A percentile compares a stretch with the other conserved stretches of the same genome.
Evolutionary conservation across 495 filamentous ascomycete genomes (phyloP).

Genomic region (Evernia prunastri): DNA sequence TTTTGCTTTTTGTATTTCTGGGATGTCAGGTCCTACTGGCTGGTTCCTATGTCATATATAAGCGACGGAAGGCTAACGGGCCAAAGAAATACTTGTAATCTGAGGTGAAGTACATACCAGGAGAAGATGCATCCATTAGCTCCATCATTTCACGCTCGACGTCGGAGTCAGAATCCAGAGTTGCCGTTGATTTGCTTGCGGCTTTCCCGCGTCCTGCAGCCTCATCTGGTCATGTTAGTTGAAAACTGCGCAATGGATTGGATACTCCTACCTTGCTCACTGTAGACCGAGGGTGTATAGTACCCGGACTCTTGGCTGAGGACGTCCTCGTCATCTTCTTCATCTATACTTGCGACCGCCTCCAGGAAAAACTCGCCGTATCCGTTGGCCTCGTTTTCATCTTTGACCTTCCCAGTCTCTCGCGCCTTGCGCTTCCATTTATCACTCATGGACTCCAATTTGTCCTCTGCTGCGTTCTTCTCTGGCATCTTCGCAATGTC

Average conservation of each 20-base stretch:
- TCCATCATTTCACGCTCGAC: constrained; percentile 1
- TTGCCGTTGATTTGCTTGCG: neutral
- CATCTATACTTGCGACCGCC: neutral
- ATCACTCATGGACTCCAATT: neutral
- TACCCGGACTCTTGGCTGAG: constrained; percentile 2
- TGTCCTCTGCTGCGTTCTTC: neutral
- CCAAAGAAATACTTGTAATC: constrained; percentile 89
- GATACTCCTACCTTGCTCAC: neutral
- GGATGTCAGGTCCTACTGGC: constrained; percentile 67
- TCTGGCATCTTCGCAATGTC: neutral
- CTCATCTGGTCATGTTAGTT: constrained; percentile 3
- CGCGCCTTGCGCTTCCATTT: neutral
- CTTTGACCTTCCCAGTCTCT: neutral
- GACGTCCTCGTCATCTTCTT: neutral
- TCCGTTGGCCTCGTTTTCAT: neutral
- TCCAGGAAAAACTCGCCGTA: neutral
- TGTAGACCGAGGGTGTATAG: neutral
- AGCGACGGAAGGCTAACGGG: constrained; percentile 62
- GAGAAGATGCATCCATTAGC: neutral
- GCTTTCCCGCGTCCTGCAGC: neutral
- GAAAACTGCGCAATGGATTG: neutral
- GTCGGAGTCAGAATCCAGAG: neutral
- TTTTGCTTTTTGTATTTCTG: constrained; percentile 68
- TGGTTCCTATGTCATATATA: constrained; percentile 70
- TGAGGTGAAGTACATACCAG: constrained; percentile 10